A percentile compares a stretch with the other conserved stretches of the same genome.
Conservation (phyloP, 257 asterid species). For the Capsicum rhomboideum region DNA sequence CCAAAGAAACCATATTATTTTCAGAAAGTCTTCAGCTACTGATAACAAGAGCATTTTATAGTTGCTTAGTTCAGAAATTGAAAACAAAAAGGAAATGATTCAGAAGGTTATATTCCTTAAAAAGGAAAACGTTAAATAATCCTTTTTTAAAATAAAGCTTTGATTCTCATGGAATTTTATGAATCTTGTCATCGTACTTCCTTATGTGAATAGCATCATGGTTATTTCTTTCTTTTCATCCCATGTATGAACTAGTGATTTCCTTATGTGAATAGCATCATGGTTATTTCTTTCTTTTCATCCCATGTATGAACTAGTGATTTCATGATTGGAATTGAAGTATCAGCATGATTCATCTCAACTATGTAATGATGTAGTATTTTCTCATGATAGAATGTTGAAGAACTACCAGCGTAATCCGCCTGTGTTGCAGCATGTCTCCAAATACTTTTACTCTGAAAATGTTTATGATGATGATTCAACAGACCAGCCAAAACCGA, state of each 20-base stretch:
- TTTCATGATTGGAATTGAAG: constrained; percentile 22
- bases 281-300: neutral
- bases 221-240: neutral
- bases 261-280: neutral
- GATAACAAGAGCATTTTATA: neutral
- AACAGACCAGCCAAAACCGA: constrained; percentile 37
- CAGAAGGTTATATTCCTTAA: neutral
- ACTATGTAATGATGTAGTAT: neutral
- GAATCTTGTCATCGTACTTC: neutral
- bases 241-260: neutral
- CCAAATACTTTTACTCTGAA: constrained; percentile 62
- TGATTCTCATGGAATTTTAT: neutral
- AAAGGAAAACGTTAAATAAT: neutral
- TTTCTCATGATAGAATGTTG: constrained; percentile 47
- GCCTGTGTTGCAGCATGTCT: constrained; percentile 26
- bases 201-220: neutral
- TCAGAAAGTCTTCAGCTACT: neutral
- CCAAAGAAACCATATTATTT: neutral
- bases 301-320: neutral
- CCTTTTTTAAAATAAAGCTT: neutral
- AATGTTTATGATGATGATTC: constrained; percentile 60
- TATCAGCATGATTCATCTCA: neutral
- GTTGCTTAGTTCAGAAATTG: neutral
- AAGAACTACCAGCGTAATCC: constrained; percentile 30
- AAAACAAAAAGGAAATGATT: neutral